Evolutionary conservation across 1,139 yeast genomes (phyloP), one percentile per base, ranked within the genome.

Genomic region (Williopsis jadinii): DNA sequence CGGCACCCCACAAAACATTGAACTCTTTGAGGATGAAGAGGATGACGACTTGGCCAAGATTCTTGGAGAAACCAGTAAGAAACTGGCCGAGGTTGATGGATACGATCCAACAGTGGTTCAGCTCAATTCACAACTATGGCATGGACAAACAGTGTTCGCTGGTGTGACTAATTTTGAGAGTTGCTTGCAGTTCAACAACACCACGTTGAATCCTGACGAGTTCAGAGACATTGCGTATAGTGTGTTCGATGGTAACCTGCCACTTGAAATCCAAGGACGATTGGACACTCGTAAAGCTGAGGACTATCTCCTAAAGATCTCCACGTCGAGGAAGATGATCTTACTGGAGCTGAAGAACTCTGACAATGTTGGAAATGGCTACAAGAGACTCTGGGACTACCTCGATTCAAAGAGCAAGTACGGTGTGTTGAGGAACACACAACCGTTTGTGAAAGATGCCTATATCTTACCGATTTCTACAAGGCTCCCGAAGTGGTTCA

Each of bases 191-290:
- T 58, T 10, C 31, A 15, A 34, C 29, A 31, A 41, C 11, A 46
- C 46, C 2, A 44, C 43, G 3, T 28, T 46, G 32, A 19, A 24
- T 3, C 10, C 34, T 3, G 29, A 39, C 8, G 38, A 36, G 24
- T 44, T 43, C 37, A 27, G 19, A 6, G 12, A 28, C 5, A 32
- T 46, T 10, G 33, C 43, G 2, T 11, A 36, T 9, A 30, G n/a
- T 13, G 28, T 46, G 19, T 28, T 41, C 10, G 51, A 64, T 60
- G 35, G 62, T 14, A 54, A 55, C 12, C 48, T 56, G 10, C 62
- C 65, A 3, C 64, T 81, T 44, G 67, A 66, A 32, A 66, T 84
- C 35, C 83, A 79, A 48, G 95, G 95, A 2, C 67, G 86, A 41
- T 65, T 84, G 38, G 80, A 75, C 53, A 60, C 68, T 9, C 43